Evolutionary conservation across 192 early-diverging fungal genomes (phyloP), one percentile per base, ranked within the genome.

Genomic region (Backusella tarrabulga): DNA sequence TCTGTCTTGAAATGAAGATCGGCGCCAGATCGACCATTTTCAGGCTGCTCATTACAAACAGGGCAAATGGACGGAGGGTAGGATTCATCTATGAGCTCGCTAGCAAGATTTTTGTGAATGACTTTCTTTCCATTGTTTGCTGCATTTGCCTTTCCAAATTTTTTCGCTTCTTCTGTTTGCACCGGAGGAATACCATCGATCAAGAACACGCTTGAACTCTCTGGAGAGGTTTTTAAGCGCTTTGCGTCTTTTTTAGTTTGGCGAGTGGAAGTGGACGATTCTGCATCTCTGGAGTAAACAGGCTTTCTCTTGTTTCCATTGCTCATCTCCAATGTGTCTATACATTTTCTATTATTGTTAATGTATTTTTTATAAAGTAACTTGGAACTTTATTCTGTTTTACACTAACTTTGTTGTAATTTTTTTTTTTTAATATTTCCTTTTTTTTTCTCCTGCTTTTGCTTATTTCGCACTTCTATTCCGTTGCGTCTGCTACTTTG

Each of bases 11-110:
- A 66, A 50, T 77, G 76, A 21, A 41, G 32, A 34, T 77, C 69
- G 14, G 68, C 68, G 11, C 71, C 76, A 34, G 41, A 71, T 52
- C 69, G 26, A 52, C 75, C 40, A 9, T 26, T n/a, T 6, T 35
- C 50, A 19, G 54, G 29, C 4, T n/a, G 35, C 12, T 36, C 6
- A 35, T 54, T 66, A 35, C 76, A 77, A 32, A 34, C 40, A 15
- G 76, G 76, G 41, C 76, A 77, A 19, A 77, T 32, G 14, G 50
- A 35, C 7, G 76, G 76, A 38, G 76, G 76, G 29, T 77, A 77
- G 6, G 26, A 32, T 12, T 42, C n/a, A 38, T 77, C 76, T 40
- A 77, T 77, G 6, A 77, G 76, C n/a, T 36, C 73, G 23, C 26
- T 74, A 34, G 19, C 9, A 34, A 67, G 54, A 5, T 50, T 50